A percentile compares a stretch with the other conserved stretches of the same genome.
phyloP scores from a whole-genome alignment of 2,329 filamentous ascomycete genomes.

The Fusarium cicatricum region DNA sequence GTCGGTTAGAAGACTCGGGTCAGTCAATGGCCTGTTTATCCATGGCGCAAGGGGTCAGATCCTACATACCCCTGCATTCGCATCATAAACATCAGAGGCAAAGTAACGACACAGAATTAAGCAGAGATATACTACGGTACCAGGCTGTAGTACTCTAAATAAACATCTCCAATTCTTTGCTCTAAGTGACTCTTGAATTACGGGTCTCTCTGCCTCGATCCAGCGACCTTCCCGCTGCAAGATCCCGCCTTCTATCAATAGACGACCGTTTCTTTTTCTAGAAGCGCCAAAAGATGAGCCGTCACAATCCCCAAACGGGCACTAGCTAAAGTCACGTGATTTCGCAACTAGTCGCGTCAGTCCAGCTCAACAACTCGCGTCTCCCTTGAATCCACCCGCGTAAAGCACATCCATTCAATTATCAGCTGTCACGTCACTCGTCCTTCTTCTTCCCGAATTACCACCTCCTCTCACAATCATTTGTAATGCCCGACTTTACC shows the following conservation, averaged over 20 bases:
- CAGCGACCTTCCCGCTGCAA: conserved; percentile 9
- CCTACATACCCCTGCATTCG: conserved; percentile 5
- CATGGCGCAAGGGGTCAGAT: conserved; percentile 17
- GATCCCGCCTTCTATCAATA: conserved; percentile 23
- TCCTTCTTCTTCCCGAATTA: neutral
- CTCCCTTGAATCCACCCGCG: conserved; percentile 22
- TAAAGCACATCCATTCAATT: conserved; percentile 22
- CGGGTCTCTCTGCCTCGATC: neutral
- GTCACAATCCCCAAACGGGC: neutral
- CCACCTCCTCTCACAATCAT: neutral
- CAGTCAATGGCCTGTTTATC: neutral
- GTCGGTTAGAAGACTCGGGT: too few species aligned
- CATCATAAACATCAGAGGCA: conserved; percentile 9
- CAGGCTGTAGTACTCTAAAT: too few species aligned
- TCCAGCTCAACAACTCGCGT: conserved; percentile 22
- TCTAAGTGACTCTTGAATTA: conserved; percentile 1
- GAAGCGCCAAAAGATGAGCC: conserved; percentile 28
- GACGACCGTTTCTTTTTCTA: conserved; percentile 13
- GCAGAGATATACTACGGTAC: conserved; percentile 4
- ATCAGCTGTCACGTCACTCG: neutral
- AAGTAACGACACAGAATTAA: conserved; percentile 17
- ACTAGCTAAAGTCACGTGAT: conserved; percentile 39
- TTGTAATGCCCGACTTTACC: conserved; percentile 44
- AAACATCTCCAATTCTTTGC: neutral
- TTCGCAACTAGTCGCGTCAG: conserved; percentile 42